Evolutionary conservation across 768 basidiomycete genomes (phyloP).

Genomic region (Podaxis sp.): DNA sequence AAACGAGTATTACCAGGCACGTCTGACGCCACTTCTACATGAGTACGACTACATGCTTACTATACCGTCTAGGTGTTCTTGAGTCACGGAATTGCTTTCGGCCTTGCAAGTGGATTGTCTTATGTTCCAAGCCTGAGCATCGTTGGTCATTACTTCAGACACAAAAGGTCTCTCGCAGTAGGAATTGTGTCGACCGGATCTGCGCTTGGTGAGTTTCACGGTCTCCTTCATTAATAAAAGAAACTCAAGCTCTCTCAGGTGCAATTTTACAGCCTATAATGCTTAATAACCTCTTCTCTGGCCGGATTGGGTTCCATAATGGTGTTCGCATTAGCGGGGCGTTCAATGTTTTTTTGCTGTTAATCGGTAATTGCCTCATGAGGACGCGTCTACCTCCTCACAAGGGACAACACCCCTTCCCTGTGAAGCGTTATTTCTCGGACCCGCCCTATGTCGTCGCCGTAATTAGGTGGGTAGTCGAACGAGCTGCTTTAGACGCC

Average conservation of each 20-base stretch:
- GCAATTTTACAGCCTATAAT: slow-evolving; percentile 58
- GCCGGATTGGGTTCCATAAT: slow-evolving; percentile 37
- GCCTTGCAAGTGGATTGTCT: slow-evolving; percentile 46
- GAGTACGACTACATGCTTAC: not conserved
- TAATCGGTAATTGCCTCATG: slow-evolving; percentile 34
- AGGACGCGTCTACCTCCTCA: slow-evolving; percentile 34
- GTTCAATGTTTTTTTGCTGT: slow-evolving; percentile 32
- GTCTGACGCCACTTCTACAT: not conserved
- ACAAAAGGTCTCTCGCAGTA: slow-evolving; percentile 47
- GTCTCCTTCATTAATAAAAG: not conserved
- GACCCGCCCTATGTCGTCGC: slow-evolving; percentile 1
- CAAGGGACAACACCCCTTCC: not conserved
- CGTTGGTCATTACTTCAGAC: slow-evolving; percentile 53
- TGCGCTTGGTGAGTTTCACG: slow-evolving; percentile 26
- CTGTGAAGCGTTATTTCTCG: not conserved
- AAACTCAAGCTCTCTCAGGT: slow-evolving; percentile 28
- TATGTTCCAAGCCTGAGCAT: slow-evolving; percentile 48
- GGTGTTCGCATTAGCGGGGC: slow-evolving; percentile 39
- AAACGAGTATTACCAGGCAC: slow-evolving; percentile 36
- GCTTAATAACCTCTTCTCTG: slow-evolving; percentile 48
- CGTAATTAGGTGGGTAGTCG: not conserved
- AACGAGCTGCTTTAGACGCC: not conserved
- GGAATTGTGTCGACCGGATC: slow-evolving; percentile 42
- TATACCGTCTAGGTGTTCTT: slow-evolving; percentile 44
- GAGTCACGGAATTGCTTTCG: slow-evolving; percentile 47